Percentiles rank a stretch among this genome's conserved stretches.
phyloP scores from a whole-genome alignment of 2,329 filamentous ascomycete genomes.

The Arachnomyces sp. region DNA sequence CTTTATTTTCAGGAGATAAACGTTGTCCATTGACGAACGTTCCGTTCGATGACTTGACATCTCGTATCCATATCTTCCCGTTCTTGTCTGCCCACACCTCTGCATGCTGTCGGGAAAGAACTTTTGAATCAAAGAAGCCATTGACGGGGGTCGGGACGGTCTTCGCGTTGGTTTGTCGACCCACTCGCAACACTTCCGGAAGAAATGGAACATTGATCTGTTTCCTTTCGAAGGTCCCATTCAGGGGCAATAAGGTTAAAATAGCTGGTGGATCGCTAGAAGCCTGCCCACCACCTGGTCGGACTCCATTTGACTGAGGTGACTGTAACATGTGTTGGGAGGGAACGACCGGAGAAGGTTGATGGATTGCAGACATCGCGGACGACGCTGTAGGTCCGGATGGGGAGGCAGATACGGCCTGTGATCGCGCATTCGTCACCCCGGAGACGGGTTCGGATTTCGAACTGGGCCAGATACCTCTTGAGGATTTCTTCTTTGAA shows the following conservation, averaged over 20 bases:
- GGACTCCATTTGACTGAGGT: conserved; percentile 52
- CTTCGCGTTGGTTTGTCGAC: conserved; percentile 93
- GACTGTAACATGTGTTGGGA: conserved; percentile 64
- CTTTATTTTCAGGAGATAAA: conserved; percentile 85
- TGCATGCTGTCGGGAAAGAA: conserved; percentile 89
- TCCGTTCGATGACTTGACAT: conserved; percentile 97
- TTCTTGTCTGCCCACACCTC: conserved; percentile 83
- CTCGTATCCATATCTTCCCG: conserved; percentile 90
- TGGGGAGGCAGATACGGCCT: conserved; percentile 52
- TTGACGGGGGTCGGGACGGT: conserved; percentile 85
- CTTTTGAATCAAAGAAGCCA: conserved; percentile 97
- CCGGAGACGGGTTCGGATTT: conserved; percentile 61
- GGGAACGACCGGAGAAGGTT: conserved; percentile 55
- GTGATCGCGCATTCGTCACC: conserved; percentile 54
- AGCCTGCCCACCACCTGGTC: conserved; percentile 35
- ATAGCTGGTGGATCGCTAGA: conserved; percentile 62
- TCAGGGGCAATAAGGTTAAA: conserved; percentile 79
- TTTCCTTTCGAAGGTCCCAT: conserved; percentile 95
- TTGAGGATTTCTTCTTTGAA: conserved; percentile 40
- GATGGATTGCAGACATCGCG: conserved; percentile 56
- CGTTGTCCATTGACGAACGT: conserved; percentile 94
- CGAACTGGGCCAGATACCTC: conserved; percentile 56
- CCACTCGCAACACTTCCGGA: conserved; percentile 91
- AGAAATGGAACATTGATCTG: conserved; percentile 88
- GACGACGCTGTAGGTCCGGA: conserved; percentile 54